A percentile compares a stretch with the other conserved stretches of the same genome.
These are phyloP conservation scores for Saururus chinensis DNA, from an alignment of 164 flowering plant species.

Conservation along the genomic window DNA sequence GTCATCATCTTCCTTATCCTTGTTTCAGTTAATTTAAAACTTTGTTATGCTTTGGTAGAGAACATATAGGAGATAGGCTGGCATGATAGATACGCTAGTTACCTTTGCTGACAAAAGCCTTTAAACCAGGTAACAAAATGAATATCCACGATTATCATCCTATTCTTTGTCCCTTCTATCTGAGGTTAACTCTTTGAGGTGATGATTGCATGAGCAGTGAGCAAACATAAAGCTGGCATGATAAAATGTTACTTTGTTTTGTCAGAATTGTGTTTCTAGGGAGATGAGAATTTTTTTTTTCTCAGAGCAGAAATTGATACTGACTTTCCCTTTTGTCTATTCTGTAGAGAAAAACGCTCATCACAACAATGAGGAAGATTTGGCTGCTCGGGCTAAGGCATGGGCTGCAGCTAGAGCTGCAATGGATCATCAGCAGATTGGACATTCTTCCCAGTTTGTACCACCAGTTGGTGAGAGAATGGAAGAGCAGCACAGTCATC, in stretches of 20 bases:
- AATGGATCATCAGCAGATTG: conserved; percentile 51
- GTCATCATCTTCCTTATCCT: too few species aligned
- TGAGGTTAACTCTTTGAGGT: background rate
- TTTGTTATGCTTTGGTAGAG: too few species aligned
- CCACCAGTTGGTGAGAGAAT: conserved; percentile 17
- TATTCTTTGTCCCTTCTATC: too few species aligned
- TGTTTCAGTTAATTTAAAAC: too few species aligned
- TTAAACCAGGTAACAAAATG: too few species aligned
- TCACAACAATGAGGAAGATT: conserved; percentile 66
- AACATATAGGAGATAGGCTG: too few species aligned
- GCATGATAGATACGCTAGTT: too few species aligned
- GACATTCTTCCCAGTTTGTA: conserved; percentile 22
- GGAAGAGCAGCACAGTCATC: conserved; percentile 39
- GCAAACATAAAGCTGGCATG: background rate
- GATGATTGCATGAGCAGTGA: background rate
- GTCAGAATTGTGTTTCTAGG: background rate
- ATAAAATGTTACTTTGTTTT: too few species aligned
- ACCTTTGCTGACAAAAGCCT: too few species aligned
- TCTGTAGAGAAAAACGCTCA: conserved; percentile 24
- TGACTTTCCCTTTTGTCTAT: background rate
- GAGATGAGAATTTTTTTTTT: background rate
- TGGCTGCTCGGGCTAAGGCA: conserved; percentile 91
- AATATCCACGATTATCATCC: too few species aligned
- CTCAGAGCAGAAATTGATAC: background rate
- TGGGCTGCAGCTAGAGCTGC: conserved; percentile 82